Percentiles rank a stretch among this genome's conserved stretches.
phyloP scores from a whole-genome alignment of 2,329 filamentous ascomycete species.

The Lecanoromycetidae sp. region DNA sequence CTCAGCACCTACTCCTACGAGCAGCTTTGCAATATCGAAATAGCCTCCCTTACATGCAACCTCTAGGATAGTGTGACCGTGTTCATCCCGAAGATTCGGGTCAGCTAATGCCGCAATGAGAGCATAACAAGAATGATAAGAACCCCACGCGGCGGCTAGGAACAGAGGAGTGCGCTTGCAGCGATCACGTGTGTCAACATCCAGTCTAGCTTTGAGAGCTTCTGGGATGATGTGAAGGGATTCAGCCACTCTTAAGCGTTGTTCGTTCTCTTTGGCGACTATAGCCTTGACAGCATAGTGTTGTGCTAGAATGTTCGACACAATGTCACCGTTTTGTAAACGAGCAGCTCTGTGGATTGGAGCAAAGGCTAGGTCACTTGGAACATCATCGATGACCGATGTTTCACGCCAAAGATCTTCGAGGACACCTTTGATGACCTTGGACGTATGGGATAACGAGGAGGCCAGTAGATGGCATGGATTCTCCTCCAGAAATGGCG shows the following conservation, averaged over 20 bases:
- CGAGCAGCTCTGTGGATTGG: conserved; percentile 1
- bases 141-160: background rate
- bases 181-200: background rate
- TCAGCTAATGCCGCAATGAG: background rate
- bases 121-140: background rate
- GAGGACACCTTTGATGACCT: background rate
- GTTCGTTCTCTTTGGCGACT: background rate
- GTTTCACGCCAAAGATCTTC: conserved; percentile 1
- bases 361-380: background rate
- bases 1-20: background rate
- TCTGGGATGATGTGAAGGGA: background rate
- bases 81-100: background rate
- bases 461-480: conserved; percentile 1
- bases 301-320: background rate
- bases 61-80: conserved; percentile 5
- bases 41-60: background rate
- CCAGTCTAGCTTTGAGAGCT: background rate
- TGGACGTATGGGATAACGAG: background rate
- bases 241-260: too few relatives aligned
- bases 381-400: background rate
- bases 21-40: background rate
- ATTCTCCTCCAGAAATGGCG: background rate
- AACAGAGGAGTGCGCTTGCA: conserved; percentile 1
- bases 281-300: background rate
- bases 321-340: background rate